Conservation (phyloP, 768 basidiomycete species). For the Amyloporia xantha region DNA sequence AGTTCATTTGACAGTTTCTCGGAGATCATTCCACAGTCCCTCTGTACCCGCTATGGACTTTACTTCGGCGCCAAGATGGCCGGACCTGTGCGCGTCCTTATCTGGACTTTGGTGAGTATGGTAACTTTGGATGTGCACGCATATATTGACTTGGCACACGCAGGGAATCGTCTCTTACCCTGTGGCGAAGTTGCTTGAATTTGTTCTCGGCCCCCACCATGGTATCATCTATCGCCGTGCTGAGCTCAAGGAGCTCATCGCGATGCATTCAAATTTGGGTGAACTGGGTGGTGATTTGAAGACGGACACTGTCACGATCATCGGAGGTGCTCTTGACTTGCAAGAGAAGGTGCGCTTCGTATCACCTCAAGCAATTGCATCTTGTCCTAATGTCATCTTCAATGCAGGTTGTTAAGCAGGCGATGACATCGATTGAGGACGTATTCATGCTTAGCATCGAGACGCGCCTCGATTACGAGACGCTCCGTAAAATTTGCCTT, state of each 20-base stretch:
- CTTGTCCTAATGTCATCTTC: too few species aligned
- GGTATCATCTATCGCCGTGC: constrained; percentile 86
- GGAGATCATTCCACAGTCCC: constrained; percentile 87
- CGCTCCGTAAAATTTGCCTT: constrained; percentile 67
- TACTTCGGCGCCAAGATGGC: constrained; percentile 88
- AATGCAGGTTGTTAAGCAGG: constrained; percentile 28
- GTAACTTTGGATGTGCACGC: neutral
- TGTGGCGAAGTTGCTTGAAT: constrained; percentile 75
- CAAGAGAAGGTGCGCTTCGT: constrained; percentile 68
- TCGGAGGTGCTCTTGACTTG: constrained; percentile 82
- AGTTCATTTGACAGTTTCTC: constrained; percentile 50
- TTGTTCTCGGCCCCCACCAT: constrained; percentile 74
- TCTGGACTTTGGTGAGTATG: constrained; percentile 53
- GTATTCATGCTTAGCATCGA: constrained; percentile 90
- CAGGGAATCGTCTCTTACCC: constrained; percentile 80
- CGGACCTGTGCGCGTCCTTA: constrained; percentile 54
- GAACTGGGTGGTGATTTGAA: constrained; percentile 82
- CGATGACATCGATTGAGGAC: constrained; percentile 74
- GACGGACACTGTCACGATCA: constrained; percentile 82
- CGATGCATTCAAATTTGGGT: constrained; percentile 71
- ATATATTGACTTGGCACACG: neutral
- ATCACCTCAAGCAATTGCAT: neutral
- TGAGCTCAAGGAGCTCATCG: constrained; percentile 83
- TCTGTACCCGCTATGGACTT: constrained; percentile 88
- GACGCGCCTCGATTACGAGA: constrained; percentile 73